Evolutionary conservation across 2,329 filamentous ascomycete species (phyloP), one percentile per base, ranked within the genome.

Genomic region (Podosphaera xanthii): DNA sequence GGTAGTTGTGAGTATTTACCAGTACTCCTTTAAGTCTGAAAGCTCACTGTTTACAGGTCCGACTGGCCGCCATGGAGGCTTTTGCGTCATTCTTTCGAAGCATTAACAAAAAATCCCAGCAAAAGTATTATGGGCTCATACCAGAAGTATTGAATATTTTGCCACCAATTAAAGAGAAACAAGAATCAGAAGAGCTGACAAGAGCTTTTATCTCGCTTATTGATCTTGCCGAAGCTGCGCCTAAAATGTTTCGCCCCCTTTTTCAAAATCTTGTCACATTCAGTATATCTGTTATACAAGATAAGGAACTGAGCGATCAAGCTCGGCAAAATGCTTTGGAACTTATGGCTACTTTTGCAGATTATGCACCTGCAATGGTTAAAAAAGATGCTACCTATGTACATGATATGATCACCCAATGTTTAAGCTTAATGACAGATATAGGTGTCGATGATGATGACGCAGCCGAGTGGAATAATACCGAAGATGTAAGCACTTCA

Each of bases 371-470:
- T 3, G 84, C 85, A 44, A 91, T 97, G 83, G 97, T 92, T 76
- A 87, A 85, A 69, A 96, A 95, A 70, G 91, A 98, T 69, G 72
- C 82, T n/a, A 84, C 82, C 9, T 98, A 94, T 72, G 92, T 90
- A 1, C 83, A 80, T 61, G 89, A 96, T 64, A 98, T 98, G 92
- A 94, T 98, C 63, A 97, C 90, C 0, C 92, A 98, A 71, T 98
- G 92, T 71, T 75, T 98, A 65, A 97, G 91, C 65, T 74, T 98
- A 65, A 98, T 98, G 92, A 97, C 92, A 3, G 92, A 98, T 69
- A 84, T 98, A 62, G 92, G 90, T 46, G 78, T 84, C 62, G 92
- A 97, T 65, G 92, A 98, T 65, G 91, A 98, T 59, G 89, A 97
- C 74, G 91, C 90, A 3, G 76, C 84, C 22, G 92, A 97, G 66